Evolutionary conservation across 805 yeast species (phyloP), one percentile per base, ranked within the genome.

Genomic region (Hermanozyma aechmeae): DNA sequence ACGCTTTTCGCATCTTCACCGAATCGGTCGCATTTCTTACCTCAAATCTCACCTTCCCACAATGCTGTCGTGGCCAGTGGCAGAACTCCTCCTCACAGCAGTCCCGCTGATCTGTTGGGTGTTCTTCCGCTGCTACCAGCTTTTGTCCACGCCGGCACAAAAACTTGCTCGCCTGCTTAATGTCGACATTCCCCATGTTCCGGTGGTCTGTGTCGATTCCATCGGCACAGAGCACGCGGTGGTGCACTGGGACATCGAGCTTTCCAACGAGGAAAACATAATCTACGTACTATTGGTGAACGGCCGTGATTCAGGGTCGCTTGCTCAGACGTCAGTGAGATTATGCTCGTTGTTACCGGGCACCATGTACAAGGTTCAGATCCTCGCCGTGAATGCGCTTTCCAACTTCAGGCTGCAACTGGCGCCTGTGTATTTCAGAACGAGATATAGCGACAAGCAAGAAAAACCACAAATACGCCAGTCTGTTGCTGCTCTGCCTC

Each of bases 131-230:
- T 56, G 65, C 40, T 46, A 46, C 34, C 50, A 46, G 31, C 45
- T 62, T 12, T 43, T 60, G 27, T 45, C 43, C 26, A 52, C 71
- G 2, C 77, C 80, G 2, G 52, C 67, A 15, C 68, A 63, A 10
- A 61, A 59, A 28, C 51, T 71, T 15, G 58, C 72, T 18, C 58
- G 56, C 29, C 59, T 60, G 19, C 49, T 76, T 23, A 61, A 65
- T 37, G 61, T 74, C 13, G 68, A 66, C 16, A 68, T 76, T 19
- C 83, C 83, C 4, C 66, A 61, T 31, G 57, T 70, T 6, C 79
- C 79, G 3, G 50, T 54, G 26, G 55, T 75, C 11, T 72, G 77
- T 28, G 61, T 76, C 5, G 80, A 73, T 41, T 62, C 65, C 38
- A 65, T 76, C 27, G 61, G 69, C 5, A 50, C 55, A 20, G 43